These are phyloP conservation scores for Ogataea paradorogensis DNA, from an alignment of 805 yeast genomes.

Conservation along the genomic window DNA sequence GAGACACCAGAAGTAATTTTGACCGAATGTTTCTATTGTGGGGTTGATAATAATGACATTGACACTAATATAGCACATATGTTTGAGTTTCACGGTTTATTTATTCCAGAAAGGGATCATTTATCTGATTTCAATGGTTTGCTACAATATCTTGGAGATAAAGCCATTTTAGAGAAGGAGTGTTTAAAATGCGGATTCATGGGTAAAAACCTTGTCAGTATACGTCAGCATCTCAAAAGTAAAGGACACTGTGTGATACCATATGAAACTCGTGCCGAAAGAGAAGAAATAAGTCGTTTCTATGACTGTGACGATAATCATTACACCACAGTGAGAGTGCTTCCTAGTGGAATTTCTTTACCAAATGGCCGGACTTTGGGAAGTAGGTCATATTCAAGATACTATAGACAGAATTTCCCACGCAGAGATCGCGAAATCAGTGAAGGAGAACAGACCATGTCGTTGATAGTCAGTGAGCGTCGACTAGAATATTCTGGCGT, in stretches of 20 bases:
- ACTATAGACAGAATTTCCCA: slow-evolving; percentile 58
- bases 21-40: slow-evolving; percentile 50
- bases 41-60: slow-evolving; percentile 34
- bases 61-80: slow-evolving; percentile 64
- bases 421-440: slow-evolving; percentile 41
- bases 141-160: slow-evolving; percentile 66
- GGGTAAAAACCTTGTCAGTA: slow-evolving; percentile 77
- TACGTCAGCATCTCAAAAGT: slow-evolving; percentile 77
- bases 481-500: not conserved
- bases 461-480: slow-evolving; percentile 17
- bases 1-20: slow-evolving; percentile 33
- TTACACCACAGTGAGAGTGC: slow-evolving; percentile 30
- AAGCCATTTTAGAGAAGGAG: slow-evolving; percentile 71
- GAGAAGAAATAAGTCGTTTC: slow-evolving; percentile 63
- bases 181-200: slow-evolving; percentile 80
- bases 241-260: slow-evolving; percentile 91
- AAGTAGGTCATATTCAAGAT: slow-evolving; percentile 68
- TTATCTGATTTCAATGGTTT: slow-evolving; percentile 69
- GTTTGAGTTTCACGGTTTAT: slow-evolving; percentile 77
- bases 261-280: slow-evolving; percentile 75
- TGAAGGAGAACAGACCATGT: slow-evolving; percentile 62
- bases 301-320: slow-evolving; percentile 59
- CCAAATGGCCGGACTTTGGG: slow-evolving; percentile 80
- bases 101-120: slow-evolving; percentile 77
- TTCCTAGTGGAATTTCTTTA: slow-evolving; percentile 54